Percentiles rank a stretch among this genome's conserved stretches.
Evolutionary conservation across 164 flowering plant species (phyloP).

Genomic region (Vitis rotundifolia): DNA sequence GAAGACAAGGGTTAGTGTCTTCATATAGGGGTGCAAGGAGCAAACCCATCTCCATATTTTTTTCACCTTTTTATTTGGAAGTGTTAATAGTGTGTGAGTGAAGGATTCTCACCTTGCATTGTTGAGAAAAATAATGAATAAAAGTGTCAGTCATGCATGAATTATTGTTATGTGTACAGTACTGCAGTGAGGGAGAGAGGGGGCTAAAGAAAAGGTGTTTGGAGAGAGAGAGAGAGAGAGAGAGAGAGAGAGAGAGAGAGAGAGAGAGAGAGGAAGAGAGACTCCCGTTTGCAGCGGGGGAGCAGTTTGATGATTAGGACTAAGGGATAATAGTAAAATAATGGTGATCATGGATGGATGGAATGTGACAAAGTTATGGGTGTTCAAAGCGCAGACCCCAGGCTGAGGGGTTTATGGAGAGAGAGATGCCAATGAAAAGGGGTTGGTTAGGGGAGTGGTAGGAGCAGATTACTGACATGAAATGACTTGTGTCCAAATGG

Average conservation of each 20-base stretch:
- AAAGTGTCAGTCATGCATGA: slow-evolving; percentile 40
- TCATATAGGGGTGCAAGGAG: slow-evolving; percentile 48
- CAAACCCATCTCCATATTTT: slow-evolving; percentile 16
- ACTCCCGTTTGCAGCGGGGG: slow-evolving; percentile 71
- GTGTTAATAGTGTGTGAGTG: background rate
- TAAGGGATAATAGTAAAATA: slow-evolving; percentile 35
- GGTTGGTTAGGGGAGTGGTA: slow-evolving; percentile 20
- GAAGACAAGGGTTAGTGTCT: slow-evolving; percentile 75
- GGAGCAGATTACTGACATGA: slow-evolving; percentile 51
- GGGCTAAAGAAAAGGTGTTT: slow-evolving; percentile 11
- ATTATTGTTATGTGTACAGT: slow-evolving; percentile 33
- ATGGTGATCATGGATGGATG: slow-evolving; percentile 27
- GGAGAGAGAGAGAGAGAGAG: slow-evolving; percentile 1
- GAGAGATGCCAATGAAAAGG: slow-evolving; percentile 15
- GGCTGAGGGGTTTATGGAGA: slow-evolving; percentile 9
- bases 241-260: slow-evolving; percentile 13
- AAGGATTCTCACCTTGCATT: slow-evolving; percentile 7
- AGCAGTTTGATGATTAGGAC: slow-evolving; percentile 61
- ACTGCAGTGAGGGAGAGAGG: slow-evolving; percentile 9
- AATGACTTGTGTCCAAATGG: slow-evolving; percentile 52
- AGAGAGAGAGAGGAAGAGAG: slow-evolving; percentile 12
- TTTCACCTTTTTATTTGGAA: background rate
- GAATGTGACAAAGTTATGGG: slow-evolving; percentile 77
- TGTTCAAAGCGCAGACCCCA: slow-evolving; percentile 22
- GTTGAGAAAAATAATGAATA: background rate